phyloP scores from a whole-genome alignment of 768 basidiomycete species.

The Kwoniella botswanensis region DNA sequence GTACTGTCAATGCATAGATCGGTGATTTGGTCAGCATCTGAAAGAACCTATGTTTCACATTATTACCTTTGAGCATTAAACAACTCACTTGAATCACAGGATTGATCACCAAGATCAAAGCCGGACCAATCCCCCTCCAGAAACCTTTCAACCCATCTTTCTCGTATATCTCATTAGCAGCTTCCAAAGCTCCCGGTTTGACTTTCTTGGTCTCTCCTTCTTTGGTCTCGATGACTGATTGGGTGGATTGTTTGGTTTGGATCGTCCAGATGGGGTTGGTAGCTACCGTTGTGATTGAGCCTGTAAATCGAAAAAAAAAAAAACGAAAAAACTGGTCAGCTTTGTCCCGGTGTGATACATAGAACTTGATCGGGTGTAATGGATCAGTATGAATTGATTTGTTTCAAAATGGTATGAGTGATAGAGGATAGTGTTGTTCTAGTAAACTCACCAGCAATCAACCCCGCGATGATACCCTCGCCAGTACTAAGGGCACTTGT shows the following conservation, averaged over 20 bases:
- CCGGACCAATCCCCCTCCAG: conserved; percentile 91
- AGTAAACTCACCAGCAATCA: conserved; percentile 73
- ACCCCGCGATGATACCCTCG: conserved; percentile 87
- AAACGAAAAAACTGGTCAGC: not conserved
- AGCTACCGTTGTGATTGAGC: conserved; percentile 83
- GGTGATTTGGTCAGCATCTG: too few relatives aligned
- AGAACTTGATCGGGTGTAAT: not conserved
- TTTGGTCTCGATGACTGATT: conserved; percentile 29
- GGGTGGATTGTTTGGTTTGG: conserved; percentile 79
- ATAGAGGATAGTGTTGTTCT: not conserved
- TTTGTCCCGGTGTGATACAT: not conserved
- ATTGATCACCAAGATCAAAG: conserved; percentile 90
- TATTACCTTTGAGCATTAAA: not conserved
- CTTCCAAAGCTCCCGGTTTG: conserved; percentile 69
- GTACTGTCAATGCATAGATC: conserved; percentile 64
- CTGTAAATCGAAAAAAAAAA: conserved; percentile 58
- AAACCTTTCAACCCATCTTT: conserved; percentile 81
- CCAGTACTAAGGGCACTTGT: conserved; percentile 68
- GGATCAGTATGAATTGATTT: too few relatives aligned
- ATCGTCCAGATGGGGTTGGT: conserved; percentile 98
- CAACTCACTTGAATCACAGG: conserved; percentile 72
- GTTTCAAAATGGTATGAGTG: too few relatives aligned
- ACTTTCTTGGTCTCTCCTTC: conserved; percentile 33
- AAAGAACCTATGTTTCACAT: too few relatives aligned
- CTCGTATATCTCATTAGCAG: conserved; percentile 70